A percentile compares a stretch with the other conserved stretches of the same genome.
These are phyloP conservation scores for Silene coronaria DNA, from an alignment of 179 eudicot species.

Conservation along the genomic window DNA sequence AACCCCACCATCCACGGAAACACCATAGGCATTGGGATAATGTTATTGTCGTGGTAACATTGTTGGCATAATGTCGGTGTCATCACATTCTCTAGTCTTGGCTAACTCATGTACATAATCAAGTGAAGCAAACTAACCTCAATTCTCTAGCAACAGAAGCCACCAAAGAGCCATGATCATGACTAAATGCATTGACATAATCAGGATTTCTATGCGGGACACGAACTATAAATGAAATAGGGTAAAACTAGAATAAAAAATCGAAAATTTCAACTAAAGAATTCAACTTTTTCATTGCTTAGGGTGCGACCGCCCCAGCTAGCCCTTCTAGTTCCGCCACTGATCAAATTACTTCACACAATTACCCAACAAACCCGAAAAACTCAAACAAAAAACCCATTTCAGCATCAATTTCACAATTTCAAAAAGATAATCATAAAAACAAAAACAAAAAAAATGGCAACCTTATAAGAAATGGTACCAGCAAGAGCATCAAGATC, in stretches of 20 bases:
- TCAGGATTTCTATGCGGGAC: no score
- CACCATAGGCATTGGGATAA: not conserved
- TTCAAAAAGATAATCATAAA: no score
- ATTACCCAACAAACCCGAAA: not conserved
- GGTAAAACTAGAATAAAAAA: no score
- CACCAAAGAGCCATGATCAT: not conserved
- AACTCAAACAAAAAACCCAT: not conserved
- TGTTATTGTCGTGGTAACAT: not conserved
- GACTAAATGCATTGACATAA: not conserved
- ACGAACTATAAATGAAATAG: no score
- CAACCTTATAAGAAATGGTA: constrained; percentile 84
- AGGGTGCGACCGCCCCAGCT: no score
- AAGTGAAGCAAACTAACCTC: not conserved
- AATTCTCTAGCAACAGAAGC: not conserved
- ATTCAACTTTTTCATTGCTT: no score
- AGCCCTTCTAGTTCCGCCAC: no score
- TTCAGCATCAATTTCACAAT: not conserved
- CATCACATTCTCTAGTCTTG: not conserved
- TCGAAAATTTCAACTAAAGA: no score
- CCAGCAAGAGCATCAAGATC: constrained; percentile 99
- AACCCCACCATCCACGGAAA: not conserved
- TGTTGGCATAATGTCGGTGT: not conserved
- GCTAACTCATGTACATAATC: not conserved
- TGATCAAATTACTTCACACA: not conserved
- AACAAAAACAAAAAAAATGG: not conserved